Percentiles rank a stretch among this genome's conserved stretches.
Evolutionary conservation across 768 basidiomycete species (phyloP).

Genomic region (Mycena polygramma): DNA sequence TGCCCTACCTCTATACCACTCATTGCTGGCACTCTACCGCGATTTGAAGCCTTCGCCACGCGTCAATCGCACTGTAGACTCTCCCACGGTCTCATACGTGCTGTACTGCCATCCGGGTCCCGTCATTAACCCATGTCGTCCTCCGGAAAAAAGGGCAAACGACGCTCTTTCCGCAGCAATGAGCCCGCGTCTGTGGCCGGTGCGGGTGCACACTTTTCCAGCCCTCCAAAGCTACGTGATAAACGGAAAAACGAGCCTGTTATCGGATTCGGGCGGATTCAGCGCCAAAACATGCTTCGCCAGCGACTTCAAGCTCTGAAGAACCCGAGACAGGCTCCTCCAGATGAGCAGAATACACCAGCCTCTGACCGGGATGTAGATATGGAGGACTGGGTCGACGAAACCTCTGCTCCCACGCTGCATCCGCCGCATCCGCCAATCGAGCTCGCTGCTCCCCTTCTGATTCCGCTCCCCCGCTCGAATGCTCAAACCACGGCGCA

Average conservation of each 20-base stretch:
- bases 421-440: background rate
- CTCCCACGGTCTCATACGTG: too few relatives aligned
- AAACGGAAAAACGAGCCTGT: background rate
- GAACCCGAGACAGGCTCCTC: background rate
- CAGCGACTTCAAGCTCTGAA: background rate
- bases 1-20: too few relatives aligned
- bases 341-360: background rate
- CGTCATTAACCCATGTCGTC: background rate
- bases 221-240: background rate
- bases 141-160: background rate
- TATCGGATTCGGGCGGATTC: background rate
- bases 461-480: background rate
- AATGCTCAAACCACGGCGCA: too few relatives aligned
- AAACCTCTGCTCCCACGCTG: background rate
- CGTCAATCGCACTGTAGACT: too few relatives aligned
- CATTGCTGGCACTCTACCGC: too few relatives aligned
- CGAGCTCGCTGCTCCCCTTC: too few relatives aligned
- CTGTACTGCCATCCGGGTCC: too few relatives aligned
- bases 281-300: background rate
- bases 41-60: too few relatives aligned
- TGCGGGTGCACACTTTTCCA: background rate
- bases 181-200: background rate
- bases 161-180: background rate
- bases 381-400: constrained; percentile 1
- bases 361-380: background rate